Percentiles rank a stretch among this genome's conserved stretches.
phyloP scores from a whole-genome alignment of 495 filamentous ascomycete species.

The Cercophora sp. region DNA sequence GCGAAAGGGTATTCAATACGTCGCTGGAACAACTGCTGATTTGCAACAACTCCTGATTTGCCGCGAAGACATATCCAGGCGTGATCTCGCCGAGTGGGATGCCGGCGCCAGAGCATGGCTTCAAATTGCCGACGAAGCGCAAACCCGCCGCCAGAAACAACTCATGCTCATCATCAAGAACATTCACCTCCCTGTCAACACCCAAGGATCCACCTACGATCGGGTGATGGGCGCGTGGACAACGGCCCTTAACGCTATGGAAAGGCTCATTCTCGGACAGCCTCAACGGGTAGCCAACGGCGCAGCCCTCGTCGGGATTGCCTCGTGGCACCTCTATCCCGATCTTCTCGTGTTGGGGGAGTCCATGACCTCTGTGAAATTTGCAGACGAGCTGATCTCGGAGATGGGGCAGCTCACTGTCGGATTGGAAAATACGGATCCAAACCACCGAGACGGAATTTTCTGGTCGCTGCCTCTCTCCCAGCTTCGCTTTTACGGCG shows the following conservation, averaged over 20 bases:
- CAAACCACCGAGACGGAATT: too few species aligned
- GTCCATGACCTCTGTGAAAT: too few species aligned
- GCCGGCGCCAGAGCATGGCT: slow-evolving; percentile 35
- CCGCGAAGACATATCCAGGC: too few species aligned
- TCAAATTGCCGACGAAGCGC: slow-evolving; percentile 25
- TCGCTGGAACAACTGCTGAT: too few species aligned
- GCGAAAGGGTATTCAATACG: too few species aligned
- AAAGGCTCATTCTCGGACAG: slow-evolving; percentile 23
- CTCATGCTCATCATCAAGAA: slow-evolving; percentile 36
- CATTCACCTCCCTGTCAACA: slow-evolving; percentile 23
- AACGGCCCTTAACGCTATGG: slow-evolving; percentile 20
- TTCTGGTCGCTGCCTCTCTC: slow-evolving; percentile 31
- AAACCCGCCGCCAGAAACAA: slow-evolving; percentile 27
- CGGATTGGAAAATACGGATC: too few species aligned
- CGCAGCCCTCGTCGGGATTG: slow-evolving; percentile 28
- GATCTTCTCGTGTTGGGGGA: slow-evolving; percentile 19
- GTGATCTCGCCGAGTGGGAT: slow-evolving; percentile 37
- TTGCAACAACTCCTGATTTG: too few species aligned
- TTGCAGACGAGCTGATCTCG: too few species aligned
- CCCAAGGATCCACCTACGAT: slow-evolving; percentile 16
- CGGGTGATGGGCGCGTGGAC: slow-evolving; percentile 31
- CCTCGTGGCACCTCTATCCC: slow-evolving; percentile 39
- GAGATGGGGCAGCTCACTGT: not conserved
- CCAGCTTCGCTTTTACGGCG: slow-evolving; percentile 31
- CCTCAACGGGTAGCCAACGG: slow-evolving; percentile 22